phyloP scores from a whole-genome alignment of 2,329 filamentous ascomycete species.

The Trichoderma guizhouense region DNA sequence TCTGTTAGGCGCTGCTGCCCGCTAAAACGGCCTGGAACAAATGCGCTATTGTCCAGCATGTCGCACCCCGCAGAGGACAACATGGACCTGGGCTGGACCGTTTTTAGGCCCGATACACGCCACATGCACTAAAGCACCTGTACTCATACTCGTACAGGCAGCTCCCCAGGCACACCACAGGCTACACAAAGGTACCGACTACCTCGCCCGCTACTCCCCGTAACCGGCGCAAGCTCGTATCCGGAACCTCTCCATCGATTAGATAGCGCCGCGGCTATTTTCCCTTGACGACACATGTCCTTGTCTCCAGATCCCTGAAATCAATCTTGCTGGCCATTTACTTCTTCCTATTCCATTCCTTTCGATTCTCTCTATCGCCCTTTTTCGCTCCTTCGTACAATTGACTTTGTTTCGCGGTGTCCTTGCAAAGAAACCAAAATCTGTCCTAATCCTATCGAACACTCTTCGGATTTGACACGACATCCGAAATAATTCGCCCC shows the following conservation, averaged over 20 bases:
- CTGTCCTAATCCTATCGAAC: conserved; percentile 23
- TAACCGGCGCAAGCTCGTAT: not conserved
- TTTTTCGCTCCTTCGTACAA: not conserved
- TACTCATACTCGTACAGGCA: not conserved
- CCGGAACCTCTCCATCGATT: not conserved
- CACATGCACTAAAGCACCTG: not conserved
- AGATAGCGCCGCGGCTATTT: conserved; percentile 11
- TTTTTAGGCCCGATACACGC: not conserved
- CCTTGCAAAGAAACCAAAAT: conserved; percentile 16
- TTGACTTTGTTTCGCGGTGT: not conserved
- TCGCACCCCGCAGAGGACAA: not conserved
- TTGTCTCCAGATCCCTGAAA: conserved; percentile 24
- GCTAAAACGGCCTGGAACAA: not conserved
- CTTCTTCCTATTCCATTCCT: not conserved
- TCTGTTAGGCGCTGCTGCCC: not conserved
- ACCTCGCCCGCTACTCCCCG: not conserved
- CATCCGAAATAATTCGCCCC: not conserved
- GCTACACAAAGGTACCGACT: not conserved
- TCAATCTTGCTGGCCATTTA: not conserved
- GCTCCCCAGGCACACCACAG: not conserved
- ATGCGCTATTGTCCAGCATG: not conserved
- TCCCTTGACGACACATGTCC: conserved; percentile 32
- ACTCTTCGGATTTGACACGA: not conserved
- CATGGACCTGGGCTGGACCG: not conserved
- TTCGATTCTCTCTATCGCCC: not conserved